Percentiles rank a stretch among this genome's conserved stretches.
phyloP scores from a whole-genome alignment of 176 grass and related monocot genomes.

The Musa acuminata region DNA sequence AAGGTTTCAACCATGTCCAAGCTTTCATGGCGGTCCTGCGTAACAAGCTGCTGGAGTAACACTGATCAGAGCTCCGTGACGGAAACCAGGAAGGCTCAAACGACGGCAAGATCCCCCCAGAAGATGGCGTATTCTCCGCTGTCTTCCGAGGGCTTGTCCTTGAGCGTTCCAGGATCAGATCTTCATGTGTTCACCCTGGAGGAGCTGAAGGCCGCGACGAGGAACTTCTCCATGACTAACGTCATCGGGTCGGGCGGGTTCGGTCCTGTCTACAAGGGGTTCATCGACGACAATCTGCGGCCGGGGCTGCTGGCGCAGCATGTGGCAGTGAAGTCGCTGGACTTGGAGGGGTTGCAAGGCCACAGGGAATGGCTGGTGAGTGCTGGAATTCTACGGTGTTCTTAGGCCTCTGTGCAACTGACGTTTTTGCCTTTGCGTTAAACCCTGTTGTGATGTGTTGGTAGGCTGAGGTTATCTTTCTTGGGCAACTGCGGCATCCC shows the following conservation, averaged over 20 bases:
- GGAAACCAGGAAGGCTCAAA: background rate
- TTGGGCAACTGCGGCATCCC: background rate
- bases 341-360: background rate
- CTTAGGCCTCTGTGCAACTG: too few species aligned
- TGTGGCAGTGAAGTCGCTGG: background rate
- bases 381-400: too few species aligned
- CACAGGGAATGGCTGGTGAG: slow-evolving; percentile 1
- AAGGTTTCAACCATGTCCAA: too few species aligned
- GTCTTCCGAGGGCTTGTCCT: background rate
- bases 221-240: background rate
- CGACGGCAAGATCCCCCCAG: background rate
- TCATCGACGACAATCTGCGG: background rate
- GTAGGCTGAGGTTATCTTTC: background rate
- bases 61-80: background rate
- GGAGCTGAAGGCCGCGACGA: background rate
- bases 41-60: too few species aligned
- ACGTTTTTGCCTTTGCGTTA: too few species aligned
- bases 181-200: background rate
- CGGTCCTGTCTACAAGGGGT: background rate
- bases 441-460: background rate
- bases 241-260: background rate
- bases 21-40: too few species aligned
- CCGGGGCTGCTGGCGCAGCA: background rate
- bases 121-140: background rate
- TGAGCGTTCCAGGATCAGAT: background rate